phyloP scores from a whole-genome alignment of 192 early-diverging fungal genomes.

The Backusella morwellensis region DNA sequence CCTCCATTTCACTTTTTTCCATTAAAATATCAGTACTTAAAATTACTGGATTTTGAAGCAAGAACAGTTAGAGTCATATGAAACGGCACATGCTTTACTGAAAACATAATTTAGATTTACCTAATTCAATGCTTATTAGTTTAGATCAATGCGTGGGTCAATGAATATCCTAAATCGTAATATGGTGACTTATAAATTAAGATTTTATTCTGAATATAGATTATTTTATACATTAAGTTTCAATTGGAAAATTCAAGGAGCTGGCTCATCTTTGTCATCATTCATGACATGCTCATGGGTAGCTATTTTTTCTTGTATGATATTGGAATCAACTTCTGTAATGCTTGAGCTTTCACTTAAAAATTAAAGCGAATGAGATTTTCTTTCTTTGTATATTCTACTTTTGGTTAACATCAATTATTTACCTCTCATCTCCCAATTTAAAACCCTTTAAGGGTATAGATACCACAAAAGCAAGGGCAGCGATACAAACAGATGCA shows the following conservation, averaged over 20 bases:
- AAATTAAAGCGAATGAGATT: neutral
- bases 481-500: constrained; percentile 1
- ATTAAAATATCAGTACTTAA: no score
- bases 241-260: neutral
- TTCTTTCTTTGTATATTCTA: neutral
- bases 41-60: no score
- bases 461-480: constrained; percentile 6
- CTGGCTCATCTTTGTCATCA: neutral
- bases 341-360: neutral
- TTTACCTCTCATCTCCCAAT: neutral
- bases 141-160: neutral
- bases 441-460: constrained; percentile 18
- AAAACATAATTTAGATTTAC: no score
- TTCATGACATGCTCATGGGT: neutral
- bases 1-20: no score
- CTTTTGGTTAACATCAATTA: neutral
- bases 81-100: no score
- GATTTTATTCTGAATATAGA: neutral
- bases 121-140: neutral
- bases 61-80: no score
- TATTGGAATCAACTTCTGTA: neutral
- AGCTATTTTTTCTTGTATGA: neutral
- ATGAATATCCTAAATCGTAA: neutral
- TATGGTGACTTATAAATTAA: neutral
- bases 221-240: neutral